These are phyloP conservation scores for Pochonia chlamydosporia DNA, from an alignment of 2,329 filamentous ascomycete genomes.

Conservation along the genomic window DNA sequence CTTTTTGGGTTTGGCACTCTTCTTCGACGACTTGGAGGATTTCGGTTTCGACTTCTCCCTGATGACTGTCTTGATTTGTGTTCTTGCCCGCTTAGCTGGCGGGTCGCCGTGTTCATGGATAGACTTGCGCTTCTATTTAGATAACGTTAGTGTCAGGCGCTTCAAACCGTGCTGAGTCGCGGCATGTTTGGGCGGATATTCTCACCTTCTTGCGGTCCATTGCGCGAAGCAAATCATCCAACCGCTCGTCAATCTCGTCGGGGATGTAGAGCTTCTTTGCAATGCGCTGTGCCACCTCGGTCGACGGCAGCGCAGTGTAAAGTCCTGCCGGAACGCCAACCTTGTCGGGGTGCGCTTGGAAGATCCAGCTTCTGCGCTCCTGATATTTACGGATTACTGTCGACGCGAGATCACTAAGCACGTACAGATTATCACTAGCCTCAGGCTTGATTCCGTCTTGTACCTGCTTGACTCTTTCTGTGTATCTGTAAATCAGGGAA, in stretches of 20 bases:
- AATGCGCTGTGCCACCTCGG: slow-evolving; percentile 75
- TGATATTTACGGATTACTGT: slow-evolving; percentile 79
- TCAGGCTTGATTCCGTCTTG: slow-evolving; percentile 67
- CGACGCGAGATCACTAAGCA: slow-evolving; percentile 82
- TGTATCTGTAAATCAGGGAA: slow-evolving; percentile 83
- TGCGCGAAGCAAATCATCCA: slow-evolving; percentile 61
- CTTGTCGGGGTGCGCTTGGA: slow-evolving; percentile 78
- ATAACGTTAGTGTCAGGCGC: neutral
- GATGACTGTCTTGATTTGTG: slow-evolving; percentile 30
- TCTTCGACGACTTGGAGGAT: slow-evolving; percentile 25
- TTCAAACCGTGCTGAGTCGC: neutral
- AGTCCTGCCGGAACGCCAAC: slow-evolving; percentile 74
- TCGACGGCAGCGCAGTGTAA: slow-evolving; percentile 69
- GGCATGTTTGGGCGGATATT: slow-evolving; percentile 13
- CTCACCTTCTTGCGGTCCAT: slow-evolving; percentile 68
- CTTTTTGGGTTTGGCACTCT: slow-evolving; percentile 18
- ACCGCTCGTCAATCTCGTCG: slow-evolving; percentile 65
- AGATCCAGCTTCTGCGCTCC: slow-evolving; percentile 77
- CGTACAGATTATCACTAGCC: slow-evolving; percentile 71
- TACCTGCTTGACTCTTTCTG: slow-evolving; percentile 87
- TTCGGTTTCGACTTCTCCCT: slow-evolving; percentile 32
- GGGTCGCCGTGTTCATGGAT: slow-evolving; percentile 43
- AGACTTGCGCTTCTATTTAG: slow-evolving; percentile 50
- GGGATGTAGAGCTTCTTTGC: slow-evolving; percentile 81
- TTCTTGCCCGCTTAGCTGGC: slow-evolving; percentile 31